Evolutionary conservation across 176 grass and related monocot species (phyloP).

Genomic region (Tillandsia fasciculata): DNA sequence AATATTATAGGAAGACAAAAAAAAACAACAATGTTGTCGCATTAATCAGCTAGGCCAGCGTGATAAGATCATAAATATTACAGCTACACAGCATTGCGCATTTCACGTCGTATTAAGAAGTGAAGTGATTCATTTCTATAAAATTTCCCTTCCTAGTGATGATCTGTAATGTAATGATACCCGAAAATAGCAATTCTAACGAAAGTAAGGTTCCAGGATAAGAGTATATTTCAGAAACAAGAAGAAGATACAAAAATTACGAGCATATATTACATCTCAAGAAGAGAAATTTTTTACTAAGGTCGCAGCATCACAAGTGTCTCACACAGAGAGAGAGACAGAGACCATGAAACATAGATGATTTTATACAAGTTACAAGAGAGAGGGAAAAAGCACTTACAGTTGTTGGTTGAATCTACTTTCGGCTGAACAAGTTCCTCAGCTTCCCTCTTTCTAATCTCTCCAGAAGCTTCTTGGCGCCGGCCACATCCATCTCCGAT

Average conservation of each 20-base stretch:
- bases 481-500: slow-evolving; percentile 71
- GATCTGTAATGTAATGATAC: no score
- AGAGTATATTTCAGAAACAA: background rate
- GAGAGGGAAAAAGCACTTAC: background rate
- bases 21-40: no score
- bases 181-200: no score
- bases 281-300: background rate
- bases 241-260: background rate
- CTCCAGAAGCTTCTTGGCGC: slow-evolving; percentile 84
- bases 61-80: no score
- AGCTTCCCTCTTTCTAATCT: slow-evolving; percentile 71
- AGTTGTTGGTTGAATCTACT: slow-evolving; percentile 19
- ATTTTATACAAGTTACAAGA: slow-evolving; percentile 56
- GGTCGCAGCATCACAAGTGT: slow-evolving; percentile 25
- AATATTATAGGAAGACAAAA: no score
- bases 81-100: no score
- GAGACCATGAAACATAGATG: slow-evolving; percentile 60
- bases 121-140: no score
- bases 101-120: no score
- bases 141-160: no score
- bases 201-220: no score
- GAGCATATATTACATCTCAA: background rate
- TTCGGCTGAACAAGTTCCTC: slow-evolving; percentile 63
- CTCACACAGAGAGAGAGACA: slow-evolving; percentile 25
- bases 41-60: no score